Evolutionary conservation across 805 yeast genomes (phyloP).

Genomic region (Pichia occidentalis): DNA sequence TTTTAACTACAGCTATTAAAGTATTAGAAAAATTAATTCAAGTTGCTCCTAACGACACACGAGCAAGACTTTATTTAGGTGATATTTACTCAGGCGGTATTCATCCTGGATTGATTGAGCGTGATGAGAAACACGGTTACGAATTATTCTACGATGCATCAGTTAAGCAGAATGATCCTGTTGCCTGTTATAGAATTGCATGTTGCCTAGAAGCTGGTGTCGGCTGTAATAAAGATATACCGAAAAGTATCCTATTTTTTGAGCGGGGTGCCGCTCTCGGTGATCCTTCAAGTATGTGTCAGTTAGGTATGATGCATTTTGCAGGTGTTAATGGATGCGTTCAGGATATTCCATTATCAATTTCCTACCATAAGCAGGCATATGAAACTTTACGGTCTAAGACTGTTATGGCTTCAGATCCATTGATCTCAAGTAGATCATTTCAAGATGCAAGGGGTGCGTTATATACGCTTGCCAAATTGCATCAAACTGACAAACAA

Average conservation of each 20-base stretch:
- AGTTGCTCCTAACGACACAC: constrained; percentile 41
- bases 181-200: constrained; percentile 62
- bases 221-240: constrained; percentile 39
- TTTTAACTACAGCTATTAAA: constrained; percentile 51
- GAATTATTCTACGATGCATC: constrained; percentile 57
- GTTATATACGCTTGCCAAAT: constrained; percentile 30
- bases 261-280: constrained; percentile 56
- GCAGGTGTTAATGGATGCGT: constrained; percentile 32
- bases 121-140: constrained; percentile 56
- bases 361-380: constrained; percentile 27
- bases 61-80: constrained; percentile 55
- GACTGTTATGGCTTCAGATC: constrained; percentile 28
- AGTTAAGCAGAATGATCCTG: constrained; percentile 42
- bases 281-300: constrained; percentile 63
- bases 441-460: constrained; percentile 31
- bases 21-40: constrained; percentile 50
- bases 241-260: constrained; percentile 48
- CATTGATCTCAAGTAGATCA: constrained; percentile 29
- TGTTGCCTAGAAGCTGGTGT: constrained; percentile 65
- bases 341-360: constrained; percentile 23
- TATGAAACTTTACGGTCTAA: constrained; percentile 21
- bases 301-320: constrained; percentile 58
- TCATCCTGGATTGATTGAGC: constrained; percentile 42
- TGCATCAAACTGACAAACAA: constrained; percentile 31
- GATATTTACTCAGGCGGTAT: constrained; percentile 48